phyloP scores from a whole-genome alignment of 129 eudicot species.

The Erigeron canadensis region DNA sequence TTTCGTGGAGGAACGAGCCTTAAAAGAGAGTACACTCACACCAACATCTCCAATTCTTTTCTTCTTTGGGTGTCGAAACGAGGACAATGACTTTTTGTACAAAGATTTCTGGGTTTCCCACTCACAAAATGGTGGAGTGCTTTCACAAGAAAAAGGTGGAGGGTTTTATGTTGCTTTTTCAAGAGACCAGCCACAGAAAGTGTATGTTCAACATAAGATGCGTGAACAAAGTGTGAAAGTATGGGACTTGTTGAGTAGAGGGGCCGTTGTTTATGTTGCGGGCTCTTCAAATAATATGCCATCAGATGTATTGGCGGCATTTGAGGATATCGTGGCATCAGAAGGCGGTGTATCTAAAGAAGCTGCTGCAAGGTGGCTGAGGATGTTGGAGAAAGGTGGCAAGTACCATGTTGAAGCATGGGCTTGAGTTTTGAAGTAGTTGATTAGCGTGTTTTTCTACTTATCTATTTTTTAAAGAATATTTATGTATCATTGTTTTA shows the following conservation, averaged over 20 bases:
- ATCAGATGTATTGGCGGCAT: conserved; percentile 65
- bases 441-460: too few species aligned
- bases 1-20: conserved; percentile 77
- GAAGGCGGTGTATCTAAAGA: conserved; percentile 73
- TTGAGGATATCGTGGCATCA: conserved; percentile 63
- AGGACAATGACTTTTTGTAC: conserved; percentile 74
- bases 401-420: conserved; percentile 95
- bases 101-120: conserved; percentile 71
- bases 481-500: too few species aligned
- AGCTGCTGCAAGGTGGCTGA: conserved; percentile 73
- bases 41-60: conserved; percentile 77
- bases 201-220: conserved; percentile 92
- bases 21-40: conserved; percentile 33
- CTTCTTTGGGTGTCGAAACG: conserved; percentile 85
- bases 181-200: conserved; percentile 79
- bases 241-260: conserved; percentile 67
- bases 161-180: conserved; percentile 91
- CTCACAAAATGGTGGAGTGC: conserved; percentile 58
- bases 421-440: conserved; percentile 41
- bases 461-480: too few species aligned
- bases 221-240: conserved; percentile 54
- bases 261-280: conserved; percentile 83
- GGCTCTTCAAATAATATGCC: conserved; percentile 96
- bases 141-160: conserved; percentile 82
- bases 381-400: conserved; percentile 87